Base-by-base conservation (phyloP, 2,329 filamentous ascomycete genomes). In the Biscogniauxia sp. region DNA sequence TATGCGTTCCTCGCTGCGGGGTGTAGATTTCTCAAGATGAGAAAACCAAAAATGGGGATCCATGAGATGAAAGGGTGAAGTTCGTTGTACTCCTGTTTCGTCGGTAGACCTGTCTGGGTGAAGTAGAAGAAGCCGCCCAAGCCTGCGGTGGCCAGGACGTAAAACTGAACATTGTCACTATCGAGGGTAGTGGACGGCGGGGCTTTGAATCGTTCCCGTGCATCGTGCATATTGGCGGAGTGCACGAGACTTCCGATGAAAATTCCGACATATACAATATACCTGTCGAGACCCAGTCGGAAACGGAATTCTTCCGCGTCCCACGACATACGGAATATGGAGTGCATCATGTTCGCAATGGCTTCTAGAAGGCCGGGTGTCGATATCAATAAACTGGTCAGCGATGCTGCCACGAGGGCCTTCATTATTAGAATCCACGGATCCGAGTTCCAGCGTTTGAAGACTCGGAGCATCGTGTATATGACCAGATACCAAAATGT, bases 401-500 rank as follows among this genome's bases (percentile, higher is more conserved):
- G 56, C 5, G 77, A 54, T 8, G 77, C 77, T 5, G 82, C 80
- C 17, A 79, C 58, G 1, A 76, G 26, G 3, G 86, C 77, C 66
- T 87, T 88, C 32, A 69, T 67, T 11, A 82, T 28, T 2, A 87
- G 66, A 41, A 78, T 78, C 2, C 66, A 65, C 4, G 76, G 66
- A 53, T 76, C 77, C 19, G 74, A 69, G 64, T 86, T 86, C 62
- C 72, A 69, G 25, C 68, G 66, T 3, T 72, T 72, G 37, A 74
- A 75, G 19, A 80, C 67, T 19, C 76, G 73, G 59, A 88, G 74
- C 4, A 83, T 85, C 28, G 75, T 63, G 68, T 80, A 88, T n/a
- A 84, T 75, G 20, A 86, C 73, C 5, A 86, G 64, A 68, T 87
- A 89, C 84, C 86, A 89, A 69, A 88, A 86, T 54, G 79, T 86